phyloP scores from a whole-genome alignment of 2,329 filamentous ascomycete species.

The Penicillium brasilianum region DNA sequence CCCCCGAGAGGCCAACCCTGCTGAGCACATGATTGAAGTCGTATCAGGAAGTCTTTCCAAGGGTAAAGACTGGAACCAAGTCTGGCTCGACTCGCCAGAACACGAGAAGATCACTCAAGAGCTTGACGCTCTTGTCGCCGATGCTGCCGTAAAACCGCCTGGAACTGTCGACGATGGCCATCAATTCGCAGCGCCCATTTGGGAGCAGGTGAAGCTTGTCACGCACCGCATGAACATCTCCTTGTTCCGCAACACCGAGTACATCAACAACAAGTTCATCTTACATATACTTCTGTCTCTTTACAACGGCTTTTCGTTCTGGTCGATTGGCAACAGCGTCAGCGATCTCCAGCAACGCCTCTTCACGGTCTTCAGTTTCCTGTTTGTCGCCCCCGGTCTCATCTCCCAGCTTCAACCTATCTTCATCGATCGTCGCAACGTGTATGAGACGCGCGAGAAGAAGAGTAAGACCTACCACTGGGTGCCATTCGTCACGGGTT shows the following conservation, averaged over 20 bases:
- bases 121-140: slow-evolving; percentile 65
- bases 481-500: slow-evolving; percentile 71
- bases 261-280: slow-evolving; percentile 67
- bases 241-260: slow-evolving; percentile 70
- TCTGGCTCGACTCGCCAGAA: slow-evolving; percentile 70
- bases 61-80: slow-evolving; percentile 70
- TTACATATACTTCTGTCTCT: slow-evolving; percentile 58
- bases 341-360: slow-evolving; percentile 68
- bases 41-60: slow-evolving; percentile 56
- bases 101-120: slow-evolving; percentile 62
- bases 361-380: slow-evolving; percentile 69
- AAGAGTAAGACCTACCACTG: slow-evolving; percentile 75
- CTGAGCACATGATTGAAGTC: slow-evolving; percentile 61
- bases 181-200: slow-evolving; percentile 70
- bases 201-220: slow-evolving; percentile 66
- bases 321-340: slow-evolving; percentile 66
- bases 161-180: slow-evolving; percentile 49
- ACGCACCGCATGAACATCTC: slow-evolving; percentile 69
- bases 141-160: slow-evolving; percentile 48
- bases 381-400: slow-evolving; percentile 56
- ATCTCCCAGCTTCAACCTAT: slow-evolving; percentile 66
- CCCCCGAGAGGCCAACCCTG: slow-evolving; percentile 64
- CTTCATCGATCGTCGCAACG: slow-evolving; percentile 69
- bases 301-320: slow-evolving; percentile 65
- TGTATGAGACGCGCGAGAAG: slow-evolving; percentile 71